Percentiles rank a stretch among this genome's conserved stretches.
phyloP scores from a whole-genome alignment of 495 filamentous ascomycete genomes.

The Aspergillus biplanus region DNA sequence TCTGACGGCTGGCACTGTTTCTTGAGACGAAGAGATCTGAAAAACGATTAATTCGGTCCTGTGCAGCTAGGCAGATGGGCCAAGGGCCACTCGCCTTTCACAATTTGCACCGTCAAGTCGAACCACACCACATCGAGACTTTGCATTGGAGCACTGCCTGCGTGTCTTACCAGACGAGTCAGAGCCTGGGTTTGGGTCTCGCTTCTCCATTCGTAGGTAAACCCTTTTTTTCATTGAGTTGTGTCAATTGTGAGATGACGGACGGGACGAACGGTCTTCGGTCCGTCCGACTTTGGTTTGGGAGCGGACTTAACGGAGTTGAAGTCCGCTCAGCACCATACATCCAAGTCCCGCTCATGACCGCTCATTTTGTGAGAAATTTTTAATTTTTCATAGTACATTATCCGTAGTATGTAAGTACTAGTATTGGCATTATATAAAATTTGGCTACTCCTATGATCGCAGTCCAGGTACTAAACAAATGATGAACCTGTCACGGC shows the following conservation, averaged over 20 bases:
- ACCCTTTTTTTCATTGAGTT: background rate
- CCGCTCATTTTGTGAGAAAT: too few relatives aligned
- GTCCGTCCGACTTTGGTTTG: background rate
- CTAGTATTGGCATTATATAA: too few relatives aligned
- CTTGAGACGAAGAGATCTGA: conserved; percentile 7
- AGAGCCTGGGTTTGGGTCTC: conserved; percentile 9
- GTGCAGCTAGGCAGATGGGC: background rate
- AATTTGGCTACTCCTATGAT: background rate
- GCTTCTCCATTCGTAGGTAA: background rate
- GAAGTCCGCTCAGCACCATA: too few relatives aligned
- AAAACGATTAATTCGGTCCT: background rate
- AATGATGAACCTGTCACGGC: background rate
- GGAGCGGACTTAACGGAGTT: background rate
- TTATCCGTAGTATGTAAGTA: too few relatives aligned
- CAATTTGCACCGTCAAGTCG: background rate
- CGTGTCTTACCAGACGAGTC: conserved; percentile 5
- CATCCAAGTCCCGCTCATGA: too few relatives aligned
- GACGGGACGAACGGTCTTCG: background rate
- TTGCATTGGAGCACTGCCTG: conserved; percentile 9
- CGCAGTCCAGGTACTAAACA: background rate
- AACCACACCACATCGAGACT: conserved; percentile 7
- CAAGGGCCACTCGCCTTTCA: conserved; percentile 1
- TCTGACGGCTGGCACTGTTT: conserved; percentile 12
- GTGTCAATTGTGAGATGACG: background rate
- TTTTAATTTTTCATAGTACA: too few relatives aligned